Evolutionary conservation across 1,284 basidiomycete genomes (phyloP).

Genomic region (Athelia psychrophila): DNA sequence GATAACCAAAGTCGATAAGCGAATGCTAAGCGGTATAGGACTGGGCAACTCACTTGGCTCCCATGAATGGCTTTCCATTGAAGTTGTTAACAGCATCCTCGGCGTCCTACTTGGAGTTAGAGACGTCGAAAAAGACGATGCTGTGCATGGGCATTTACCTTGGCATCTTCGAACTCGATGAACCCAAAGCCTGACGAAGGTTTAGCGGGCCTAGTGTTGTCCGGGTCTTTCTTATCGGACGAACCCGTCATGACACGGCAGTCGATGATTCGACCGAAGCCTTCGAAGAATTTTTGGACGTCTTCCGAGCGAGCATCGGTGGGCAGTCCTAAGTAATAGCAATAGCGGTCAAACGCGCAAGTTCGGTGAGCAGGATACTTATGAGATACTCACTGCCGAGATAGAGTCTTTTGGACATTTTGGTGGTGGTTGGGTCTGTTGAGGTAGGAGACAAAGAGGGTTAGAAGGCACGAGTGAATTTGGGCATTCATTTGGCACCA

Average conservation of each 20-base stretch:
- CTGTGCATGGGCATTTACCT: slow-evolving; percentile 38
- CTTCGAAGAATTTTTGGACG: slow-evolving; percentile 83
- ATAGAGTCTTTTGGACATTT: slow-evolving; percentile 79
- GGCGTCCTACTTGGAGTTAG: slow-evolving; percentile 62
- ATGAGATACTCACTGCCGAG: slow-evolving; percentile 65
- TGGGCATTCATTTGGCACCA: too few species aligned
- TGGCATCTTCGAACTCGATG: slow-evolving; percentile 86
- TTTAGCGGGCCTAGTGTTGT: slow-evolving; percentile 16
- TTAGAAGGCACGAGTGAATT: not conserved
- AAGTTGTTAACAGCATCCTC: slow-evolving; percentile 87
- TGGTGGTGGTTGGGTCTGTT: slow-evolving; percentile 17
- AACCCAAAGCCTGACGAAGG: slow-evolving; percentile 78
- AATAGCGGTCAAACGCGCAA: slow-evolving; percentile 6
- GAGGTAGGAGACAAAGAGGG: not conserved
- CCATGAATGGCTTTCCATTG: slow-evolving; percentile 87
- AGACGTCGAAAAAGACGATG: not conserved
- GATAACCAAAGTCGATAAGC: not conserved
- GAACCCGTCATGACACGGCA: slow-evolving; percentile 91
- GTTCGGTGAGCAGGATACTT: slow-evolving; percentile 7
- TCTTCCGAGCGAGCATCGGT: slow-evolving; percentile 77
- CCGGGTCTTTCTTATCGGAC: slow-evolving; percentile 23
- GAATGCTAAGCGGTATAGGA: too few species aligned
- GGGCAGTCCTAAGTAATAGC: slow-evolving; percentile 58
- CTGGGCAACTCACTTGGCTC: slow-evolving; percentile 67
- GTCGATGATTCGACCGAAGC: slow-evolving; percentile 84